phyloP scores from a whole-genome alignment of 371 early-diverging fungal species.

The Mucor circinelloides region DNA sequence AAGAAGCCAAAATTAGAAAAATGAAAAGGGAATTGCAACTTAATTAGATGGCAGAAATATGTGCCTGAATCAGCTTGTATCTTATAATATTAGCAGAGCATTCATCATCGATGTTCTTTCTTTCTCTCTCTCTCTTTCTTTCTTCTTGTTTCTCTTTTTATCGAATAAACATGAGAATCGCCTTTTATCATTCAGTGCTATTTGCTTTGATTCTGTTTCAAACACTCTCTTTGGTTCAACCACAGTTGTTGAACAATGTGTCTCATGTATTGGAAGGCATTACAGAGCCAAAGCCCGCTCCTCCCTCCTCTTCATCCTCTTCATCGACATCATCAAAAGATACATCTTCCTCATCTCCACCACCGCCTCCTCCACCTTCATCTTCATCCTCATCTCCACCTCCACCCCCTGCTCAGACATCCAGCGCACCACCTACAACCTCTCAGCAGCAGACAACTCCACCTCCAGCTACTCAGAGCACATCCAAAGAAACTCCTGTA shows the following conservation, averaged over 20 bases:
- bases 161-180: not conserved
- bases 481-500: not conserved
- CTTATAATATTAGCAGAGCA: not conserved
- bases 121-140: constrained; percentile 5
- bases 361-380: constrained; percentile 3
- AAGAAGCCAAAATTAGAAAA: constrained; percentile 44
- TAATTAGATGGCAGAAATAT: not conserved
- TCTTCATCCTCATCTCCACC: constrained; percentile 5
- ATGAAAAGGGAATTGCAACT: constrained; percentile 16
- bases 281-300: not conserved
- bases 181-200: not conserved
- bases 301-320: constrained; percentile 6
- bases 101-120: not conserved
- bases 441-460: not conserved
- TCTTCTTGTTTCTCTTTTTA: not conserved
- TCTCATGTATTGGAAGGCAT: constrained; percentile 8
- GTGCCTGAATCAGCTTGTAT: not conserved
- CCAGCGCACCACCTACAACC: not conserved
- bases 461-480: constrained; percentile 3
- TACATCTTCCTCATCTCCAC: constrained; percentile 12
- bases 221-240: not conserved
- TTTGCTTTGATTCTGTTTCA: constrained; percentile 9
- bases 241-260: constrained; percentile 17
- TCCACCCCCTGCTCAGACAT: constrained; percentile 4
- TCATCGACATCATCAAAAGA: constrained; percentile 9